A percentile compares a stretch with the other conserved stretches of the same genome.
These are phyloP conservation scores for Trichophyton mentagrophytes DNA, from an alignment of 2,329 filamentous ascomycete genomes.

Conservation along the genomic window DNA sequence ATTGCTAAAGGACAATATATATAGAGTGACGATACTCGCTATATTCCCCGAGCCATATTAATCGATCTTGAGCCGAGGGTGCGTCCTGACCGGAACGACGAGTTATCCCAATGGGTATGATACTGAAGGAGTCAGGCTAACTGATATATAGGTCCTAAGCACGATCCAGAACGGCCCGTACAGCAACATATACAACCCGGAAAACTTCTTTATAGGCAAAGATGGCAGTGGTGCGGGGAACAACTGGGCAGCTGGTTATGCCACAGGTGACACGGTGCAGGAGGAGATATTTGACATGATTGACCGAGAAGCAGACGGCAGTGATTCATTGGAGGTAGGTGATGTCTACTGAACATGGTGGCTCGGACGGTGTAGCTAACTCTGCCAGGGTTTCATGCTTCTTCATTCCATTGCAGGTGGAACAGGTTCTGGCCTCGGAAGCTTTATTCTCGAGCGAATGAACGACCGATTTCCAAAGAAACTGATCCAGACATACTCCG, in stretches of 20 bases:
- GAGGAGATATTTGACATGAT: conserved; percentile 99
- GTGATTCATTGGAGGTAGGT: conserved; percentile 77
- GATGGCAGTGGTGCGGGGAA: conserved; percentile 89
- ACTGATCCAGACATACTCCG: conserved; percentile 96
- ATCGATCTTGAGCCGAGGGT: conserved; percentile 89
- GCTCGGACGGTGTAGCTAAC: conserved; percentile 3
- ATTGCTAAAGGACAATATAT: conserved; percentile 1
- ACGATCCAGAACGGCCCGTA: conserved; percentile 86
- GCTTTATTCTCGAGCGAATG: conserved; percentile 83
- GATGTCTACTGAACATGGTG: neutral
- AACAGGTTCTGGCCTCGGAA: conserved; percentile 89
- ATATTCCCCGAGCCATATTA: conserved; percentile 90
- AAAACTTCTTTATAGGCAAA: conserved; percentile 96
- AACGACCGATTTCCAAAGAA: conserved; percentile 99
- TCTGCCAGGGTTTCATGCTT: conserved; percentile 77
- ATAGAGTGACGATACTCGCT: conserved; percentile 91
- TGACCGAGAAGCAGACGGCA: conserved; percentile 93
- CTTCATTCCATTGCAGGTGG: conserved; percentile 95
- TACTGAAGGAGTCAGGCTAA: neutral
- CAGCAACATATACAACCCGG: conserved; percentile 98
- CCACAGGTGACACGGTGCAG: conserved; percentile 78
- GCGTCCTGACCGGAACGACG: conserved; percentile 17
- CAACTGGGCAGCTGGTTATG: conserved; percentile 96
- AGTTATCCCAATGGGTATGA: neutral
- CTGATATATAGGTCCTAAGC: conserved; percentile 56